phyloP scores from a whole-genome alignment of 2,329 filamentous ascomycete genomes.

The Xylariomycetidae sp. region DNA sequence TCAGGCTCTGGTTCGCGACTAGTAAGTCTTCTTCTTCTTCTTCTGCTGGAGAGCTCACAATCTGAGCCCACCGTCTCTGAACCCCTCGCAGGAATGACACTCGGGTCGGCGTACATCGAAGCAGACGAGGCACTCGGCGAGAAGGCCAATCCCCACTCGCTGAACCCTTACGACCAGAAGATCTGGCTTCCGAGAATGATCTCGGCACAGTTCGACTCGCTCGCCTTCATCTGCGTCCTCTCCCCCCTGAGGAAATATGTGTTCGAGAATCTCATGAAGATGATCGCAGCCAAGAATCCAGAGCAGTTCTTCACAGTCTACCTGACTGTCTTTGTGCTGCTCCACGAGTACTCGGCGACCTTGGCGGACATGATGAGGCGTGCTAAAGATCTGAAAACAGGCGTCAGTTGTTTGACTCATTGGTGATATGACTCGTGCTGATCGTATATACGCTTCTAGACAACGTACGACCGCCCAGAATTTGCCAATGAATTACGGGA shows the following conservation, averaged over 20 bases:
- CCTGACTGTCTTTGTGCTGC: constrained; percentile 26
- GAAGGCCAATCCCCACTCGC: constrained; percentile 28
- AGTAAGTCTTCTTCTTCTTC: too few species aligned
- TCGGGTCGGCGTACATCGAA: constrained; percentile 38
- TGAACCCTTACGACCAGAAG: constrained; percentile 34
- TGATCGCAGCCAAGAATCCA: constrained; percentile 24
- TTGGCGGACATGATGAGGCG: too few species aligned
- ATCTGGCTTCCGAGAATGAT: constrained; percentile 29
- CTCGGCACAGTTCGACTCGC: constrained; percentile 26
- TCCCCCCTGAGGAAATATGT: constrained; percentile 16
- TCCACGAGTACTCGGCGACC: constrained; percentile 34
- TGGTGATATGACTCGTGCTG: too few species aligned
- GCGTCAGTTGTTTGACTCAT: too few species aligned
- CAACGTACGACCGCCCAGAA: too few species aligned
- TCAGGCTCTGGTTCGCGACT: constrained; percentile 42
- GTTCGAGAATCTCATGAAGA: constrained; percentile 21
- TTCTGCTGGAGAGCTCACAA: too few species aligned
- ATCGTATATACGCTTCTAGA: too few species aligned
- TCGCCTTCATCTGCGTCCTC: constrained; percentile 19
- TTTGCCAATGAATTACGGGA: constrained; percentile 39
- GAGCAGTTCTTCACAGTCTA: constrained; percentile 25
- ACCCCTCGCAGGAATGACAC: too few species aligned
- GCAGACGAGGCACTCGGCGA: constrained; percentile 38
- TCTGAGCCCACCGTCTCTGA: too few species aligned
- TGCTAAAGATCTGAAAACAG: too few species aligned